Conservation (phyloP, 495 filamentous ascomycete genomes). For the Penicillium silybi region DNA sequence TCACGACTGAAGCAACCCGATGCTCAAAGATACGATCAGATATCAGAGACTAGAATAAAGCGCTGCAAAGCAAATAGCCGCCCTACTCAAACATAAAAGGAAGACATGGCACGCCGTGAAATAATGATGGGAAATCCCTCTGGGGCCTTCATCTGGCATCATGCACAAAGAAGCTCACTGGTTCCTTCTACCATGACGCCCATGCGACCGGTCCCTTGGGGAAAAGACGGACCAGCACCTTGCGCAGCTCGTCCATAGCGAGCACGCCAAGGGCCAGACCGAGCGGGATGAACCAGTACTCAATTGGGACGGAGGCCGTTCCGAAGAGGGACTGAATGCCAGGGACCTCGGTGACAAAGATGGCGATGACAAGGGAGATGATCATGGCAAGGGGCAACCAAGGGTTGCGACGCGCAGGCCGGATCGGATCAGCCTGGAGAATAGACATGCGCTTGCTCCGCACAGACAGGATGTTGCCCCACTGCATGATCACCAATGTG, state of each 20-base stretch:
- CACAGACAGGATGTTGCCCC: constrained; percentile 48
- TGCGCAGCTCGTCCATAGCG: constrained; percentile 47
- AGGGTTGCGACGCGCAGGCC: constrained; percentile 43
- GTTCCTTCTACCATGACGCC: constrained; percentile 41
- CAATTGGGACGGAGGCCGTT: constrained; percentile 44
- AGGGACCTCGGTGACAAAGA: constrained; percentile 50
- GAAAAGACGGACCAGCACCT: constrained; percentile 42
- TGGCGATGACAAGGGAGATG: constrained; percentile 45
- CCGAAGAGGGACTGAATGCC: constrained; percentile 45
- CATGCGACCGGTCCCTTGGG: constrained; percentile 39
- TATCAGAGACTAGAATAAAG: not conserved
- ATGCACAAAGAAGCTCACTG: not conserved
- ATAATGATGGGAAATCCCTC: not conserved
- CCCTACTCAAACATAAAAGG: not conserved
- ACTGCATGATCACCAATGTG: constrained; percentile 58
- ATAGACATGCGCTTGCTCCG: constrained; percentile 49
- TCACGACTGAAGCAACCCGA: not conserved
- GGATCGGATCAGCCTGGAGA: constrained; percentile 49
- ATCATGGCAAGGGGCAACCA: constrained; percentile 44
- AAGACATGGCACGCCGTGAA: not conserved
- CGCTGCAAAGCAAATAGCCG: not conserved
- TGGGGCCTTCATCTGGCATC: not conserved
- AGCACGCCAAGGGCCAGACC: constrained; percentile 47
- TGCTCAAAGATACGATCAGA: not conserved
- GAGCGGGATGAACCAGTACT: constrained; percentile 51